Evolutionary conservation across 1,139 yeast genomes (phyloP), one percentile per base, ranked within the genome.

Genomic region (Yamadazyma friedrichii): DNA sequence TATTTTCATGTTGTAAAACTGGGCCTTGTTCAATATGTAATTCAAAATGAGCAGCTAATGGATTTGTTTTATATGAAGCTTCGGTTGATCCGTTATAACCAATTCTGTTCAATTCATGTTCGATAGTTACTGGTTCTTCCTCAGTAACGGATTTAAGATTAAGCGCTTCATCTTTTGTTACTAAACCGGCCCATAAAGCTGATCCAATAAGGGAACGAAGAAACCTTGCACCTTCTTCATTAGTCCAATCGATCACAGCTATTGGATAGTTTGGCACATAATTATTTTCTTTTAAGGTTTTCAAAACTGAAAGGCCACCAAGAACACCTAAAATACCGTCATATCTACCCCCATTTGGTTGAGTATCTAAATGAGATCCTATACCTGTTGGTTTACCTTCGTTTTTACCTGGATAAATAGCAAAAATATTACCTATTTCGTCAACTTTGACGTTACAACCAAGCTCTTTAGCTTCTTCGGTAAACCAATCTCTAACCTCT

Each of bases 21-120:
- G 89, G 88, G 5, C 89, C 91, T 59, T 84, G 91, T 54, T 84
- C 89, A 45, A 84, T 84, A 54, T 84, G 91, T 43, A 83, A 65
- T 56, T 84, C 91, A 56, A 84, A 82, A 60, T 84, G 88, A 4
- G 84, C 82, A 12, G 80, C 77, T 20, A 84, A 62, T 8, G 85
- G 86, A 47, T 78, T 79, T 15, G 59, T 63, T 45, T 64, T 53
- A 54, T 77, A 70, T 15, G 72, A 63, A 12, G 81, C 79, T 8
- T 69, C 67, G 6, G 64, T 57, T 1, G 62, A 62, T 5, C 89
- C 88, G 46, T 72, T 58, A 56, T 80, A 83, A 1, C 86, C 88
- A 44, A 82, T 83, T 51, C 86, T 66, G 35, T 68, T 64, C 46
- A 83, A 64, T 50, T 82, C 88, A 4, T 74, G 70, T 27, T 65